phyloP scores from a whole-genome alignment of 169 alveolate genomes.

The Cryptosporidium bovis region DNA sequence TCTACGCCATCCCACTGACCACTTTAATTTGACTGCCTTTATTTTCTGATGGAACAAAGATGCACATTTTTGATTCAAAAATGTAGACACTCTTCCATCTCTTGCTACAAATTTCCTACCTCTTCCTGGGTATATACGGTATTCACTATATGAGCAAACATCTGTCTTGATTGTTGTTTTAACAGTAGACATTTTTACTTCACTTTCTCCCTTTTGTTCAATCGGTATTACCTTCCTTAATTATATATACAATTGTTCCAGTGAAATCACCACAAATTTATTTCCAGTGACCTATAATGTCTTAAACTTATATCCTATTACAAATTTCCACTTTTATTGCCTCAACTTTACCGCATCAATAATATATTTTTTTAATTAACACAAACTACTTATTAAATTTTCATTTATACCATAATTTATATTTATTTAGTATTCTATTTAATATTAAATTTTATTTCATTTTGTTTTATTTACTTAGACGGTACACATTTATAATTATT shows the following conservation, averaged over 20 bases:
- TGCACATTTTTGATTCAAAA: conserved; percentile 90
- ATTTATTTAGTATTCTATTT: background rate
- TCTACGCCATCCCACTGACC: conserved; percentile 98
- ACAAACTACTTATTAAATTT: background rate
- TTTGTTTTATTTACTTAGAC: conserved; percentile 10
- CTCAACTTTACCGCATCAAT: too few species aligned
- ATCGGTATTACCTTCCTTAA: background rate
- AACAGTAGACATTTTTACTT: conserved; percentile 81
- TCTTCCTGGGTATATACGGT: conserved; percentile 98
- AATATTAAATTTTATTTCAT: too few species aligned
- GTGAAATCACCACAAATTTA: background rate
- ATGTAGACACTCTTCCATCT: conserved; percentile 95
- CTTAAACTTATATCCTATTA: background rate
- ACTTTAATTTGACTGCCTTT: conserved; percentile 95
- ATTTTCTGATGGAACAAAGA: conserved; percentile 92
- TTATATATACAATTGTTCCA: too few species aligned
- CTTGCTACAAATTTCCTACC: conserved; percentile 95
- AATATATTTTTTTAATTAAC: too few species aligned
- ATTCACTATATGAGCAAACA: conserved; percentile 95
- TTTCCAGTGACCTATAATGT: background rate
- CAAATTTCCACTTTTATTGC: background rate
- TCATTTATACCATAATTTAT: background rate
- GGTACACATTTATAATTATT: background rate
- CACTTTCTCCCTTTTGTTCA: background rate
- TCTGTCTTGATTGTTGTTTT: conserved; percentile 93